phyloP scores from a whole-genome alignment of 805 yeast species.

The Barnettozyma salicaria region DNA sequence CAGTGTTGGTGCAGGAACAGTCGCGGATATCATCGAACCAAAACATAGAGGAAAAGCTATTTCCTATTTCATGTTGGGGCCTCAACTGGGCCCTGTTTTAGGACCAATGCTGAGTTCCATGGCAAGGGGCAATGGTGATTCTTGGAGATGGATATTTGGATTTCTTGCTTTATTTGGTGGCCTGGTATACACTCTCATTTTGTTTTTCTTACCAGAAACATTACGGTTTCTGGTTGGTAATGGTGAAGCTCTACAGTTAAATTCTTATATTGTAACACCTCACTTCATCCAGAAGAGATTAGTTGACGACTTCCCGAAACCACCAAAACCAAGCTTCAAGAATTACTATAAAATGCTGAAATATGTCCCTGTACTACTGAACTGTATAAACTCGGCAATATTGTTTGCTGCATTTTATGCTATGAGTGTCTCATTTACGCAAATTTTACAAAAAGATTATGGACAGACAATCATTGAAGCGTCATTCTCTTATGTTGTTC shows the following conservation, averaged over 20 bases:
- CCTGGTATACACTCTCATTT: slow-evolving; percentile 41
- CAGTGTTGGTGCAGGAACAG: slow-evolving; percentile 87
- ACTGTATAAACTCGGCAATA: slow-evolving; percentile 43
- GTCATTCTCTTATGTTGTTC: slow-evolving; percentile 45
- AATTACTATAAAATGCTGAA: slow-evolving; percentile 33
- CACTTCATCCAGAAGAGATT: slow-evolving; percentile 24
- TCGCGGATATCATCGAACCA: slow-evolving; percentile 66
- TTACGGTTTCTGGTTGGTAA: slow-evolving; percentile 55
- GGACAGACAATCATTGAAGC: slow-evolving; percentile 30
- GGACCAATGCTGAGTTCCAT: slow-evolving; percentile 83
- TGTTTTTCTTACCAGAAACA: slow-evolving; percentile 74
- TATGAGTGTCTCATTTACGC: slow-evolving; percentile 44
- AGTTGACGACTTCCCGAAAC: slow-evolving; percentile 33
- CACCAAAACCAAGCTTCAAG: slow-evolving; percentile 39
- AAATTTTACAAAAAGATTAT: slow-evolving; percentile 34
- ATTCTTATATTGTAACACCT: slow-evolving; percentile 29
- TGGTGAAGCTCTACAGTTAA: slow-evolving; percentile 31
- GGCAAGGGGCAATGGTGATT: slow-evolving; percentile 59
- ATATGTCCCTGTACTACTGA: slow-evolving; percentile 39
- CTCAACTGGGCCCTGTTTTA: slow-evolving; percentile 77
- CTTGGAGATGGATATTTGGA: slow-evolving; percentile 81
- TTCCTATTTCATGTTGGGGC: slow-evolving; percentile 83
- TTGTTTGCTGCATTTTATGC: slow-evolving; percentile 52
- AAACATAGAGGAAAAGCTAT: slow-evolving; percentile 72
- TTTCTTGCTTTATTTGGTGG: slow-evolving; percentile 66